Percentiles rank a stretch among this genome's conserved stretches.
Conservation (phyloP, 2,329 filamentous ascomycete species). For the Cercospora zeae-maydis region DNA sequence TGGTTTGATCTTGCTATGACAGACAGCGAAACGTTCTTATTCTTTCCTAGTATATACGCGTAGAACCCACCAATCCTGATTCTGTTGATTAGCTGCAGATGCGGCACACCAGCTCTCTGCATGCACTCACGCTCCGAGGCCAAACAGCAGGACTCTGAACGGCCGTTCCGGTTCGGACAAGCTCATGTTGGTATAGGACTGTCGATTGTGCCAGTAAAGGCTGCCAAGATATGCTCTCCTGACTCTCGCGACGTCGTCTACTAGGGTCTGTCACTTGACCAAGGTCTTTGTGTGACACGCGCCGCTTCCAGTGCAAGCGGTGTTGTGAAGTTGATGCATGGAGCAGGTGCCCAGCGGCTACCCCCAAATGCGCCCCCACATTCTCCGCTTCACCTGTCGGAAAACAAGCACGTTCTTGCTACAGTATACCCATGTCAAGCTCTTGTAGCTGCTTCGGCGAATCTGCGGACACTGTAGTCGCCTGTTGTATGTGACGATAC, state of each 20-base stretch:
- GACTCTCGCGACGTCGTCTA: neutral
- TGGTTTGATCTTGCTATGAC: slow-evolving; percentile 49
- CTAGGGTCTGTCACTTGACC: neutral
- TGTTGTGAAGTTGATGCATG: neutral
- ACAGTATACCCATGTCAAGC: neutral
- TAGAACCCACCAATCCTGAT: slow-evolving; percentile 57
- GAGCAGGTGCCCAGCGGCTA: neutral
- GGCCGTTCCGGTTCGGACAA: slow-evolving; percentile 7
- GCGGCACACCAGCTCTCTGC: neutral
- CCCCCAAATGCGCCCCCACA: neutral
- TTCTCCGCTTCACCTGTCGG: neutral
- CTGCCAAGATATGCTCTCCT: neutral
- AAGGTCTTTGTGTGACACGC: neutral
- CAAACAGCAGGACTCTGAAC: slow-evolving; percentile 48
- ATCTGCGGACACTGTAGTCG: neutral
- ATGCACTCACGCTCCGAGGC: slow-evolving; percentile 51
- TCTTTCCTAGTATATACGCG: slow-evolving; percentile 51
- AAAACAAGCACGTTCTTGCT: neutral
- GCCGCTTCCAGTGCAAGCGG: neutral
- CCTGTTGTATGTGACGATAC: neutral
- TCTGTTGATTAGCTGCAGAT: neutral
- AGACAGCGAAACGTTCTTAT: slow-evolving; percentile 40
- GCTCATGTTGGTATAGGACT: slow-evolving; percentile 1
- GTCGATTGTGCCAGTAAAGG: neutral
- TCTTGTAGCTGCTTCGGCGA: neutral